Percentiles rank a stretch among this genome's conserved stretches.
Evolutionary conservation across 495 filamentous ascomycete genomes (phyloP).

Genomic region (Annulohypoxylon moriforme): DNA sequence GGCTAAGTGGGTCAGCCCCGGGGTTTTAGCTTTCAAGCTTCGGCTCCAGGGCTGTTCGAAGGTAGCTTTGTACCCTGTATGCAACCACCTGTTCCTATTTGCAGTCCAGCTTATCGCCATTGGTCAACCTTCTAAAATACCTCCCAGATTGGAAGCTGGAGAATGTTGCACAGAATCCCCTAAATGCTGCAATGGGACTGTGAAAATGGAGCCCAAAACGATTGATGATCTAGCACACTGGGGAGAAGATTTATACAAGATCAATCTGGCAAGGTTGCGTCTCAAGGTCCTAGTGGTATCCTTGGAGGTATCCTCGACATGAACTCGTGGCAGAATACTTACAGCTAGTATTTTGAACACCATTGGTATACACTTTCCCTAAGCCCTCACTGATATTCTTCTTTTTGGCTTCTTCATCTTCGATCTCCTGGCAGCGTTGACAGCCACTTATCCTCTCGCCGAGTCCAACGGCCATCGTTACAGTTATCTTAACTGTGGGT

Average conservation of each 20-base stretch:
- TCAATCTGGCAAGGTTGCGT: background rate
- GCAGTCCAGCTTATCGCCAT: conserved; percentile 1
- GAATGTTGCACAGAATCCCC: conserved; percentile 10
- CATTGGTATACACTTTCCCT: background rate
- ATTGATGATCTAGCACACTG: conserved; percentile 6
- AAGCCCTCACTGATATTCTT: conserved; percentile 20
- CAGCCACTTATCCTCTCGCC: conserved; percentile 28
- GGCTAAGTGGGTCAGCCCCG: conserved; percentile 26
- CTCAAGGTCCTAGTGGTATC: background rate
- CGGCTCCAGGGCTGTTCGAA: no score
- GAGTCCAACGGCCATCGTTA: conserved; percentile 40
- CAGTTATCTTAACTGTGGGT: background rate
- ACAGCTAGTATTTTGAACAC: conserved; percentile 10
- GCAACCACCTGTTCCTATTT: conserved; percentile 9
- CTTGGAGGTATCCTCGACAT: conserved; percentile 1
- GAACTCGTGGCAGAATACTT: conserved; percentile 16
- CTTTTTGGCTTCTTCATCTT: conserved; percentile 39
- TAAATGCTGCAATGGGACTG: background rate
- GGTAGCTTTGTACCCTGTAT: conserved; percentile 13
- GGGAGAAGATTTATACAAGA: background rate
- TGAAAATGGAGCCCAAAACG: background rate
- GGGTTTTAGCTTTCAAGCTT: conserved; percentile 18
- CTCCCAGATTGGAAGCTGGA: conserved; percentile 28
- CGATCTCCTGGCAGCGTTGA: conserved; percentile 40
- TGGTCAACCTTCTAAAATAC: conserved; percentile 31